Percentiles rank a stretch among this genome's conserved stretches.
phyloP scores from a whole-genome alignment of 495 filamentous ascomycete genomes.

The Astrocystis sublimbata region DNA sequence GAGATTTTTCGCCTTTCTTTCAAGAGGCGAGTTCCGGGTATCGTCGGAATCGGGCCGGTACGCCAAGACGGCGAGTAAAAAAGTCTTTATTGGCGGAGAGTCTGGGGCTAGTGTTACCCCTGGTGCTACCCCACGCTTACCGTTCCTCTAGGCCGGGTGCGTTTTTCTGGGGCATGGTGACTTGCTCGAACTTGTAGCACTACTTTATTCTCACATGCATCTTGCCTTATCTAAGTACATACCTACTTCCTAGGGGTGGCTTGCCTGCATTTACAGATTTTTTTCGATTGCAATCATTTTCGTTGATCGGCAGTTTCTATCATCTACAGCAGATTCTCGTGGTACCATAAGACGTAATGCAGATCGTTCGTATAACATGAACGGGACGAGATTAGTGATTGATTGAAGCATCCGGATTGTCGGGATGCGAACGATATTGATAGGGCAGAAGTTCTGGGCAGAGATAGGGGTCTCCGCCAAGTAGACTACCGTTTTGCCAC shows the following conservation, averaged over 20 bases:
- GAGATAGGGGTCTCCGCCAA: too few relatives aligned
- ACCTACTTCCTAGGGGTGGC: too few relatives aligned
- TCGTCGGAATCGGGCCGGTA: slow-evolving; percentile 3
- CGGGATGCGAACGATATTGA: too few relatives aligned
- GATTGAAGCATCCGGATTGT: too few relatives aligned
- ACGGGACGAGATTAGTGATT: not conserved
- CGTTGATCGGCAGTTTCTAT: too few relatives aligned
- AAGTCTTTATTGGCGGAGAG: slow-evolving; percentile 3
- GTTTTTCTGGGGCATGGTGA: not conserved
- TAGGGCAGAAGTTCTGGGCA: too few relatives aligned
- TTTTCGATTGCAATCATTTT: not conserved
- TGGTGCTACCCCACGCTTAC: slow-evolving; percentile 12
- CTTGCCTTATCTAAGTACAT: too few relatives aligned
- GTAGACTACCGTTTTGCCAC: slow-evolving; percentile 5
- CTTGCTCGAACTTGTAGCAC: too few relatives aligned
- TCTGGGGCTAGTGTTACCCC: not conserved
- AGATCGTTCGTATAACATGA: not conserved
- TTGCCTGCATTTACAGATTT: too few relatives aligned
- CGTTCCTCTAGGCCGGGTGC: not conserved
- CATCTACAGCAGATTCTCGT: too few relatives aligned
- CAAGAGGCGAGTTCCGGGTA: not conserved
- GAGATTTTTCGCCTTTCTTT: not conserved
- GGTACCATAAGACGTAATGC: not conserved
- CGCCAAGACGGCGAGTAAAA: not conserved
- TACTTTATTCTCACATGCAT: too few relatives aligned